These are phyloP conservation scores for Zizania latifolia DNA, from an alignment of 176 grass and related monocot genomes.

Conservation along the genomic window DNA sequence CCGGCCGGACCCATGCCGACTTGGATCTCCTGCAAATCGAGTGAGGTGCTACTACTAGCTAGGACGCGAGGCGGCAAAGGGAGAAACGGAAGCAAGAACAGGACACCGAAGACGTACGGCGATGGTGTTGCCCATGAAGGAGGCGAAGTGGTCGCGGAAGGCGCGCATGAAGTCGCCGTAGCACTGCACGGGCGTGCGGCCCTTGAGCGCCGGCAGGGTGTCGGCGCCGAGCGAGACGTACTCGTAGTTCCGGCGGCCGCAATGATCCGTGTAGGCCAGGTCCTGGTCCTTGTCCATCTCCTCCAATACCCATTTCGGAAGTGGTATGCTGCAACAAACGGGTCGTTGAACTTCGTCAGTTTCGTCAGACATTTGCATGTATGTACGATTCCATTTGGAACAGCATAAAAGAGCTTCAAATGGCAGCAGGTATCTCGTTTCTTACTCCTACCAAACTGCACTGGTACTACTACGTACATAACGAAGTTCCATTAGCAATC, in stretches of 20 bases:
- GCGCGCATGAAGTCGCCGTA: constrained; percentile 74
- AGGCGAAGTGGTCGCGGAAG: constrained; percentile 47
- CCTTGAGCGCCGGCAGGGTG: constrained; percentile 49
- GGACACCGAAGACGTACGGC: constrained; percentile 22
- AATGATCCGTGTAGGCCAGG: constrained; percentile 54
- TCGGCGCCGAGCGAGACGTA: constrained; percentile 63
- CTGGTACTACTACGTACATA: too few relatives aligned
- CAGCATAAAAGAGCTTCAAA: neutral
- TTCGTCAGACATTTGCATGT: neutral
- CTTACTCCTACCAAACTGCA: too few relatives aligned
- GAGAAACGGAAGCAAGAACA: neutral
- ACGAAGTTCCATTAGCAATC: neutral
- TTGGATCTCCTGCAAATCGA: constrained; percentile 51
- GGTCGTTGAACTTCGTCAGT: neutral
- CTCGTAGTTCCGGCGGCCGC: constrained; percentile 64
- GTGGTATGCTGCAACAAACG: constrained; percentile 37
- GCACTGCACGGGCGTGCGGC: constrained; percentile 57
- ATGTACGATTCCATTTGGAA: neutral
- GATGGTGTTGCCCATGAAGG: constrained; percentile 58
- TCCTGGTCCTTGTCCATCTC: constrained; percentile 66
- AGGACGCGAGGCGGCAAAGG: neutral
- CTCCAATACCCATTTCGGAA: constrained; percentile 58
- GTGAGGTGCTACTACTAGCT: neutral
- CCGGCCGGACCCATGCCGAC: constrained; percentile 71
- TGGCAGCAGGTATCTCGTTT: neutral